phyloP scores from a whole-genome alignment of 78 protist species.

The Dictyostelium firmibasis region DNA sequence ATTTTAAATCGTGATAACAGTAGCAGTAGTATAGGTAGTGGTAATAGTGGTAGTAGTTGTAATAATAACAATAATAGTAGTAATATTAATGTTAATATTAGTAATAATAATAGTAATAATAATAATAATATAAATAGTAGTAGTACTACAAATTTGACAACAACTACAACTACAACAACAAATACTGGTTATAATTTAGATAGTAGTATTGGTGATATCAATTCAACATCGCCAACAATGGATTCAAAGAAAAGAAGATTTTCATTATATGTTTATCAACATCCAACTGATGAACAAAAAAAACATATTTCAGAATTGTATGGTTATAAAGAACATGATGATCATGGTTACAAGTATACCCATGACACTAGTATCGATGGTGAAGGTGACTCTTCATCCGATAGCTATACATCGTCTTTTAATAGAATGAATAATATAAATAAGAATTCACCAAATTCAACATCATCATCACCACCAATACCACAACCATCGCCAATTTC shows the following conservation, averaged over 20 bases:
- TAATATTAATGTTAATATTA: background rate
- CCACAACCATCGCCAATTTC: background rate
- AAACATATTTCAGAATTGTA: slow-evolving; percentile 50
- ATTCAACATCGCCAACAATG: background rate
- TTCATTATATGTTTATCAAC: slow-evolving; percentile 71
- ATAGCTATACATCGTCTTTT: background rate
- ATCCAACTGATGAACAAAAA: slow-evolving; percentile 65
- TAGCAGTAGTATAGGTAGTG: background rate
- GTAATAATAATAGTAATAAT: background rate
- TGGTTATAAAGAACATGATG: slow-evolving; percentile 56
- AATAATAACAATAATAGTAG: background rate
- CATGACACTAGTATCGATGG: slow-evolving; percentile 33
- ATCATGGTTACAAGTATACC: slow-evolving; percentile 39
- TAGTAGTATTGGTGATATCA: background rate
- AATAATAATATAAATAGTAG: background rate
- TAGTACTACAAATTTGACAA: background rate
- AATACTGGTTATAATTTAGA: background rate
- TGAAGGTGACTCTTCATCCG: slow-evolving; percentile 5
- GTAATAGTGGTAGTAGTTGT: background rate
- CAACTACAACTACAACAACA: background rate
- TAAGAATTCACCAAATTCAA: background rate
- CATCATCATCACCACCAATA: background rate
- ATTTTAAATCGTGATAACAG: background rate
- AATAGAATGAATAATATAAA: background rate
- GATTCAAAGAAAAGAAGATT: slow-evolving; percentile 42